Base-by-base conservation (phyloP, 1,139 yeast species). In the Saccharomyces hybrid region DNA sequence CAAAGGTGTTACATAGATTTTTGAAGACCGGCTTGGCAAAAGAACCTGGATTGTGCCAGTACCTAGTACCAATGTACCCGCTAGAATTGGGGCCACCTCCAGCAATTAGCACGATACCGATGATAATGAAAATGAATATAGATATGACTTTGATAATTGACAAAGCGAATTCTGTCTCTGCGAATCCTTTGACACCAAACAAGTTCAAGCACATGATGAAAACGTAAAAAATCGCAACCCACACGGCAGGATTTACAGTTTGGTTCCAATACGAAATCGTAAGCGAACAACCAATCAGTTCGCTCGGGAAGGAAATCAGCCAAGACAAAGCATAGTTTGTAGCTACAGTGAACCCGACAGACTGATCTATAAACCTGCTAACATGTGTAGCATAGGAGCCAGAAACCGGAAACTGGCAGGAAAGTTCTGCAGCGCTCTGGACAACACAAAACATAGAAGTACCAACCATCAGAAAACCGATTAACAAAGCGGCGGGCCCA, bases 301-400 rank as follows among this genome's bases (percentile, higher is more conserved):
- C 91, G 59, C 84, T 72, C 6, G 93, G 91, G 55, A 85, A 68
- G 29, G 83, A 83, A 52, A 84, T 78, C 38, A 84, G 74, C 90
- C 90, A 84, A 69, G 83, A 84, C 57, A 85, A 64, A 57, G 85
- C 83, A 65, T 85, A 85, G 69, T 83, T 83, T 80, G 84, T 82
- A 42, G 87, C 88, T 74, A 79, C 80, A 46, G 88, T 85, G 67
- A 87, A 88, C 52, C 91, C 91, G 77, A 85, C 80, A 11, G 88
- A 78, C 5, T 85, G 82, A 61, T 83, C 86, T 49, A 84, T 75
- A 61, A 85, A 85, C 59, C 88, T 75, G 3, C 85, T 78, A 52
- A 85, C 80, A 62, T 80, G 83, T 27, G 85, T 82, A 50, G 85
- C 82, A 67, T 84, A 85, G 9, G 89, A 84, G 64, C 91, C 91